phyloP scores from a whole-genome alignment of 2,329 filamentous ascomycete genomes.

The Fusarium pseudograminearum region DNA sequence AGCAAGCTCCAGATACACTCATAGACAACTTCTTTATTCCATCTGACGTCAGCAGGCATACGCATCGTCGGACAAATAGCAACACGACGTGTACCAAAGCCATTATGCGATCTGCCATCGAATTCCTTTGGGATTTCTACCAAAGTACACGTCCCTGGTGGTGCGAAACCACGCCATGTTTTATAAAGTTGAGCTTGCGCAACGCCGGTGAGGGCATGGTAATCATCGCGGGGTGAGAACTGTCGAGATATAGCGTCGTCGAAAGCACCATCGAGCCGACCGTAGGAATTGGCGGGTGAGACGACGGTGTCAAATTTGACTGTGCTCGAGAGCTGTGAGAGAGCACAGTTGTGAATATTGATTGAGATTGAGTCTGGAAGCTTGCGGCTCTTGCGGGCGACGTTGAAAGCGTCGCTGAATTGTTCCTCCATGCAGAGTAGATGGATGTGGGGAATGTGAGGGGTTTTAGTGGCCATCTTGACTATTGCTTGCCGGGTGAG shows the following conservation, averaged over 20 bases:
- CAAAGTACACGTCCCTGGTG: conserved; percentile 63
- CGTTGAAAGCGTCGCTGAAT: conserved; percentile 27
- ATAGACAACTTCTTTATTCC: conserved; percentile 66
- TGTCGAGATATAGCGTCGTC: conserved; percentile 65
- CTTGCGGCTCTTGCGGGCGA: conserved; percentile 21
- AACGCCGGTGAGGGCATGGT: conserved; percentile 60
- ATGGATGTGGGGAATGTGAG: conserved; percentile 26
- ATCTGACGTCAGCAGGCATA: conserved; percentile 56
- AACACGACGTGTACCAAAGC: conserved; percentile 58
- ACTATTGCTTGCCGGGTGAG: no score
- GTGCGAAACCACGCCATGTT: conserved; percentile 62
- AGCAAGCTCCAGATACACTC: conserved; percentile 66
- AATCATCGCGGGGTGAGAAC: conserved; percentile 59
- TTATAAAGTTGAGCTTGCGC: conserved; percentile 60
- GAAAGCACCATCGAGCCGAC: conserved; percentile 65
- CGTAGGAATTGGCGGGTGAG: conserved; percentile 68
- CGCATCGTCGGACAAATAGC: conserved; percentile 68
- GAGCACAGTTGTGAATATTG: conserved; percentile 54
- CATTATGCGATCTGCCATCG: conserved; percentile 49
- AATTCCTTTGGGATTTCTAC: conserved; percentile 58
- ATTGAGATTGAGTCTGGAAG: conserved; percentile 50
- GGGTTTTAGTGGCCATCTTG: conserved; percentile 4
- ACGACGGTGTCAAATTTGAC: conserved; percentile 62
- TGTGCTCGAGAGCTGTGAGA: conserved; percentile 53
- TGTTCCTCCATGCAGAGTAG: conserved; percentile 36